These are phyloP conservation scores for Diaporthe vaccinii DNA, from an alignment of 2,329 filamentous ascomycete species.

Conservation along the genomic window DNA sequence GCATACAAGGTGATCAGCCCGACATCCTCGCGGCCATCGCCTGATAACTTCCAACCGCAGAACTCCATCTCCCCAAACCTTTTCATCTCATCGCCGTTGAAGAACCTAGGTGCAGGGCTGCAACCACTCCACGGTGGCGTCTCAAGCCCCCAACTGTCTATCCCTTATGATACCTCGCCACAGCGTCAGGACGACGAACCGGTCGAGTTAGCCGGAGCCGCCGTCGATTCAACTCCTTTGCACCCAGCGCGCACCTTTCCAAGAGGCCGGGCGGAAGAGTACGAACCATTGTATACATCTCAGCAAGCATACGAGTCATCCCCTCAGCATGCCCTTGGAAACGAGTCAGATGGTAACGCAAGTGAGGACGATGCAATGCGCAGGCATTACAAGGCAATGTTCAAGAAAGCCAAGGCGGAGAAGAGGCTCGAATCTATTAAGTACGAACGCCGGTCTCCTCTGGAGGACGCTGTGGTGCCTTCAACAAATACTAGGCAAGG, in stretches of 20 bases:
- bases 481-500: constrained; percentile 49
- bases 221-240: neutral
- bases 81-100: constrained; percentile 62
- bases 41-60: constrained; percentile 55
- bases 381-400: constrained; percentile 54
- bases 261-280: constrained; percentile 55
- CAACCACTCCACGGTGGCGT: constrained; percentile 57
- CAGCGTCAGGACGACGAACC: constrained; percentile 37
- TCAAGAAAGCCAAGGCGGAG: constrained; percentile 56
- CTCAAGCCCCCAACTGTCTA: constrained; percentile 56
- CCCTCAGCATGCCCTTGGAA: constrained; percentile 30
- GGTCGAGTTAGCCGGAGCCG: constrained; percentile 23
- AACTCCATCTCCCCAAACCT: constrained; percentile 62
- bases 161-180: constrained; percentile 34
- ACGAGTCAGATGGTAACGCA: constrained; percentile 44
- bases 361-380: constrained; percentile 49
- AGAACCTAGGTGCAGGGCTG: constrained; percentile 61
- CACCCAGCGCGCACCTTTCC: constrained; percentile 4
- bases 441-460: constrained; percentile 50
- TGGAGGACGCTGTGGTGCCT: constrained; percentile 53
- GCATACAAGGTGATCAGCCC: constrained; percentile 65
- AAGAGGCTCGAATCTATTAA: constrained; percentile 58
- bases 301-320: constrained; percentile 54
- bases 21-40: constrained; percentile 71
- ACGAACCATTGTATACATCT: constrained; percentile 61